Base-by-base conservation (phyloP, 306 rosid species). In the Rosa rugosa region DNA sequence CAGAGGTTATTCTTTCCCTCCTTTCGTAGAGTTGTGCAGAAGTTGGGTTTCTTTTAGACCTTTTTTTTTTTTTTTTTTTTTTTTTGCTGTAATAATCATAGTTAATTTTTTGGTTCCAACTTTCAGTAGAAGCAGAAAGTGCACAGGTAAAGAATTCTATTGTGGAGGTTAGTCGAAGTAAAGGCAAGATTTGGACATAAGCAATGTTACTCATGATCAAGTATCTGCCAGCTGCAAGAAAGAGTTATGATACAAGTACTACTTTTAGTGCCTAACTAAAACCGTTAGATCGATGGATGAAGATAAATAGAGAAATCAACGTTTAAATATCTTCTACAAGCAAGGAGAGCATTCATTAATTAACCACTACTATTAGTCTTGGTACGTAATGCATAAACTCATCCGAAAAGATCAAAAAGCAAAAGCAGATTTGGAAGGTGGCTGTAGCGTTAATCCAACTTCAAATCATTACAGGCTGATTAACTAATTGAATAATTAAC, bases 1-100 rank as follows among this genome's bases (percentile, higher is more conserved):
- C 40, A 60, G 59, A 80, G 73, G 75, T 79, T 87, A 89, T 91
- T 91, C 94, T 83, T 89, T 87, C 65, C 91, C 78, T 79, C 64
- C 79, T 66, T 85, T 59, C 65, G 42, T 47, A 40, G 69, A 78
- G 63, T 69, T 36, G 53, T 80, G 44, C 73, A 65, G 57, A 46
- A 65, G 54, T 77, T 75, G 62, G 45, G 11, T 79, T 73, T 50
- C 47, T 40, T 6, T 72, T 34, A 23, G 34, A 22, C 65, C 36
- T 14, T 8, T n/a, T 22, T 9, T 57, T 22, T 57, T 9, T 57
- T n/a, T n/a, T 1, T 20, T n/a, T n/a, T n/a, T 57, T n/a, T 3
- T 1, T 57, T 57, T 17, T 0, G 3, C 7, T 59, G 65, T 22
- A 59, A 59, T 4, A 11, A 8, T 59, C 64, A 57, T 22, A 8